These are phyloP conservation scores for Phaffomyces opuntiae DNA, from an alignment of 805 yeast genomes.

Conservation along the genomic window DNA sequence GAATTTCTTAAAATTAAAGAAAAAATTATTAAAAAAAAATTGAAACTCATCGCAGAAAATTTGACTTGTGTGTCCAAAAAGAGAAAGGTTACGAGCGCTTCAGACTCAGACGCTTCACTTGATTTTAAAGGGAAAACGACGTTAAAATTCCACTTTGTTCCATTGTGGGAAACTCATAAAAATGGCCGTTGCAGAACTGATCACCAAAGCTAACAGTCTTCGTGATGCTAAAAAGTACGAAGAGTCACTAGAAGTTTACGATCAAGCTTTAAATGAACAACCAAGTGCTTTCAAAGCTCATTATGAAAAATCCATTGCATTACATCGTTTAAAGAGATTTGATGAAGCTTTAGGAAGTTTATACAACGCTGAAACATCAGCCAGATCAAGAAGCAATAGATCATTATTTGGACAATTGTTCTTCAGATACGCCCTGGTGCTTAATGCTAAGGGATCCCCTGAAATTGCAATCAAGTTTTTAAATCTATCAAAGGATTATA, in stretches of 20 bases:
- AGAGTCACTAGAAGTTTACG: conserved; percentile 33
- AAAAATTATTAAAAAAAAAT: background rate
- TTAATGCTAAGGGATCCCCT: conserved; percentile 32
- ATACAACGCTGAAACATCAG: conserved; percentile 36
- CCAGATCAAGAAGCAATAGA: conserved; percentile 35
- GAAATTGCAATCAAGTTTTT: conserved; percentile 35
- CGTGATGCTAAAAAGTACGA: conserved; percentile 35
- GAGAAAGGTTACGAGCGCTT: conserved; percentile 3
- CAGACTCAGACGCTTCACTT: too few relatives aligned
- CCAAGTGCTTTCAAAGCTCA: conserved; percentile 40
- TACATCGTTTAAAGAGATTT: conserved; percentile 34
- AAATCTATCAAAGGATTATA: conserved; percentile 31
- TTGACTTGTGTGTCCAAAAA: background rate
- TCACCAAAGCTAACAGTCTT: conserved; percentile 30
- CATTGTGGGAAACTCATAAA: background rate
- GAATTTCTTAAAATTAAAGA: background rate
- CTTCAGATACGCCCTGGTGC: conserved; percentile 36
- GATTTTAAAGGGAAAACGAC: background rate
- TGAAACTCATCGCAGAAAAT: conserved; percentile 5
- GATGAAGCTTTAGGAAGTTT: conserved; percentile 38
- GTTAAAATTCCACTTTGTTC: background rate
- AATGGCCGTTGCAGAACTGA: conserved; percentile 29
- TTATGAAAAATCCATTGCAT: conserved; percentile 37
- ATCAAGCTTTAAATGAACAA: conserved; percentile 33
- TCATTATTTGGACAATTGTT: conserved; percentile 37